Conservation (phyloP, 2,329 filamentous ascomycete species). For the Fusarium burgessii region DNA sequence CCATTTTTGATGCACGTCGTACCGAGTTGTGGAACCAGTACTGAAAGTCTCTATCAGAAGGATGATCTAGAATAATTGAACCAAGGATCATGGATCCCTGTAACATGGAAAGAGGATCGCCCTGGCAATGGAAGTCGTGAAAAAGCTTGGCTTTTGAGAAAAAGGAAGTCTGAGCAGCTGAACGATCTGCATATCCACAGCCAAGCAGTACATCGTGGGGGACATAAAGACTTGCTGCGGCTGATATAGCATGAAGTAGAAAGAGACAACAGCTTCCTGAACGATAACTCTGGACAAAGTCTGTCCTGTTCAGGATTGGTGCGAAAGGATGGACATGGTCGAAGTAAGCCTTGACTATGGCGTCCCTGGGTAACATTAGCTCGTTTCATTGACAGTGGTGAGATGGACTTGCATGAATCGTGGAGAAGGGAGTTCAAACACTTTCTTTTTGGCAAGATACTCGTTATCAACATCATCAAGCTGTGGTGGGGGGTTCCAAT, state of each 20-base stretch:
- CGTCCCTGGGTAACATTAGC: conserved; percentile 2
- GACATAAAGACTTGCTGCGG: background rate
- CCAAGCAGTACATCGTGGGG: conserved; percentile 12
- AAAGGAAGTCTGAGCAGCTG: conserved; percentile 21
- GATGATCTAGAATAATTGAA: conserved; percentile 20
- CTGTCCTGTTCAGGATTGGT: conserved; percentile 13
- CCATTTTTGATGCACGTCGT: conserved; percentile 13
- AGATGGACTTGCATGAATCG: background rate
- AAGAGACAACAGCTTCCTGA: conserved; percentile 25
- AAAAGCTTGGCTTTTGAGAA: conserved; percentile 35
- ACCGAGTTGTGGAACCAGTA: conserved; percentile 40
- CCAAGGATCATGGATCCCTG: conserved; percentile 32
- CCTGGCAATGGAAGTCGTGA: conserved; percentile 35
- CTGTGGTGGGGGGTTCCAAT: conserved; percentile 10
- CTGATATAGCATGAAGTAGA: conserved; percentile 14
- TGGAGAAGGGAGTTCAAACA: conserved; percentile 27
- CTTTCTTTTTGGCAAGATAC: conserved; percentile 33
- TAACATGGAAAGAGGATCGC: conserved; percentile 3
- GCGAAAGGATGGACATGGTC: conserved; percentile 26
- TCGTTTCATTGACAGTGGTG: fast-evolving
- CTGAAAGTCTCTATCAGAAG: conserved; percentile 27
- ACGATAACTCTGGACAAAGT: conserved; percentile 19
- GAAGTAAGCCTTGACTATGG: conserved; percentile 27
- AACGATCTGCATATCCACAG: conserved; percentile 23
- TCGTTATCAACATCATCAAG: conserved; percentile 27